Evolutionary conservation across 257 asterid species (phyloP), one percentile per base, ranked within the genome.

Genomic region (Forsythia viridissima): DNA sequence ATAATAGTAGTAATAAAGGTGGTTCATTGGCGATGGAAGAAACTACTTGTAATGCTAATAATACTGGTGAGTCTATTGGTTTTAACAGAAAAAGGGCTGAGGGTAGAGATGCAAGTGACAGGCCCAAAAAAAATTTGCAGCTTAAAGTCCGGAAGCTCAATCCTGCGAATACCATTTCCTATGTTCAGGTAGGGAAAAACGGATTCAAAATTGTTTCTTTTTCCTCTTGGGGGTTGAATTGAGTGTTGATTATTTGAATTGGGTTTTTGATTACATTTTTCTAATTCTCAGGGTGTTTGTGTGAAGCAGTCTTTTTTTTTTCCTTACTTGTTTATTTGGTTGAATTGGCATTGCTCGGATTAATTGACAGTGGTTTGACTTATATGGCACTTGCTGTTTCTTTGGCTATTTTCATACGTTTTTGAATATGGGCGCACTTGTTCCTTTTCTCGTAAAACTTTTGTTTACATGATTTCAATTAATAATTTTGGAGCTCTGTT

Each of bases 21-120:
- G 84, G 85, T n/a, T 57, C 67, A 30, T 76, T 76, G 80, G 80
- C 80, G 4, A 89, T 90, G 96, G 96, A 90, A 74, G 90, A 82
- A 71, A 77, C 38, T 15, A 65, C 70, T 36, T 77, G n/a, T 66
- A 78, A 80, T 66, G 70, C 48, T 38, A 77, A 48, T 36, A 57
- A 57, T 73, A 76, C 16, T 42, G 63, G 68, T 12, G 96, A 82
- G 82, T 67, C 76, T 69, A 38, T 77, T 30, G 97, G 90, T 70
- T 94, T 90, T 82, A 94, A 93, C 76, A 85, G 82, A 70, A 89
- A 90, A 88, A 90, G 99, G 87, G 99, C 99, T 20, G 91, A 91
- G 71, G 99, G 98, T 48, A 87, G 84, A 84, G 95, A 93, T 85
- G 87, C 48, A 18, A 82, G 81, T 71, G 90, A 85, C 61, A 75